These are phyloP conservation scores for Thinopyrum elongatum DNA, from an alignment of 176 grass and related monocot species.

Conservation along the genomic window DNA sequence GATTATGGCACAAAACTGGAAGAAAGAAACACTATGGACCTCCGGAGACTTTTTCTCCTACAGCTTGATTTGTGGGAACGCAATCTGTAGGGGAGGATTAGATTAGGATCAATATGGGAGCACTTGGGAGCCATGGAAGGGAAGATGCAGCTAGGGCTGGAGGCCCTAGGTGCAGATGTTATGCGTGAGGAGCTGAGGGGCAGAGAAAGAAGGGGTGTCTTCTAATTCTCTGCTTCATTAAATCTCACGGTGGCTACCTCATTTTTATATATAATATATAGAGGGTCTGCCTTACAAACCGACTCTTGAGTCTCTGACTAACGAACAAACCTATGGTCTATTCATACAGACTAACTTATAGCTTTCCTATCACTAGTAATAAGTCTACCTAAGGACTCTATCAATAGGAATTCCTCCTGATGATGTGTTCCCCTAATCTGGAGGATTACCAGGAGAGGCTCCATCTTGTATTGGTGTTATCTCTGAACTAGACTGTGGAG, in stretches of 20 bases:
- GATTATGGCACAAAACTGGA: conserved; percentile 23
- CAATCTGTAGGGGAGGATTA: background rate
- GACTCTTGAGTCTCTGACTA: background rate
- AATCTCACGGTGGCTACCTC: background rate
- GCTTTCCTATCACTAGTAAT: no score
- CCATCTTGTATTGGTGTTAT: no score
- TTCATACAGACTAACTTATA: no score
- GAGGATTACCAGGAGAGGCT: no score
- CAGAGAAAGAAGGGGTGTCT: background rate
- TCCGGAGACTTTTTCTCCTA: background rate
- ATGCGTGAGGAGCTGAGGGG: background rate
- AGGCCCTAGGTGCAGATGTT: background rate
- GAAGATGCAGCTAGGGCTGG: no score
- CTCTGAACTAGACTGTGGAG: no score
- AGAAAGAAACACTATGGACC: conserved; percentile 24
- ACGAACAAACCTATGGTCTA: no score
- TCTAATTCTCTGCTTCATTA: background rate
- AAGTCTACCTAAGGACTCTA: no score
- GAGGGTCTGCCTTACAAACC: background rate
- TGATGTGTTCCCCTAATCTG: no score
- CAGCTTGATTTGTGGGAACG: no score
- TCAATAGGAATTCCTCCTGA: no score
- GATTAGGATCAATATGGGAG: background rate
- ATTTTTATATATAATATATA: background rate
- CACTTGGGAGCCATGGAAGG: background rate